Evolutionary conservation across 164 flowering plant species (phyloP), one percentile per base, ranked within the genome.

Genomic region (Buxus sempervirens): DNA sequence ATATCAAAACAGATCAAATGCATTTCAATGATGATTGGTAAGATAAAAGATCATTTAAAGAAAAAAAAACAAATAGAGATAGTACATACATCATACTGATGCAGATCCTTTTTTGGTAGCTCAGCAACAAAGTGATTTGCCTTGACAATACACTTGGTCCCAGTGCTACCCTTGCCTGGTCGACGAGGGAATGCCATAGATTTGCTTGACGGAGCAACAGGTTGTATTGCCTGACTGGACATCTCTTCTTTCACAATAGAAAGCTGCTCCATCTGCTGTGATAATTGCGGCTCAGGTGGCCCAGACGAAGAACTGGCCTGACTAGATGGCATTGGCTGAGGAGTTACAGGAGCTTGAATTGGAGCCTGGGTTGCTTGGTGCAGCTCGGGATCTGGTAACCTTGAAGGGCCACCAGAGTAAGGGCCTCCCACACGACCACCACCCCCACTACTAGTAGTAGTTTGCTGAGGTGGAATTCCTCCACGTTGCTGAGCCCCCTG

Each of bases 91-190:
- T 90, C 94, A 76, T 90, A 90, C 65, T 90, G 96, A 68, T 90
- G 96, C 54, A 88, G 72, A 73, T 90, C 96, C 58, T 87, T 88
- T 60, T 90, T 86, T 2, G 96, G 96, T 22, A 90, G 70, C 65
- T 90, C 92, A 4, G 90, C 96, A 75, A 87, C 84, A 74, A 90
- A 90, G 64, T 90, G 96, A 53, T 90, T 90, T 0, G 96, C 96
- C 78, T 88, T 90, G 1, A 90, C 94, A 1, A 89, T 78, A 61
- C 96, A 90, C 73, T 45, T 83, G 12, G 14, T 70, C 21, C 96
- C 96, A 64, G 75, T 66, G 67, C 67, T 76, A 62, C 96, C 96
- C 78, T 76, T 87, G 19, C 96, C 96, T 28, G 94, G 96, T 0
- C 96, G 82, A 24, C 70, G 82, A 32, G 94, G 96, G 55, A 90